Conservation (phyloP, 2,329 filamentous ascomycete species). For the Grosmannia clavigera region DNA sequence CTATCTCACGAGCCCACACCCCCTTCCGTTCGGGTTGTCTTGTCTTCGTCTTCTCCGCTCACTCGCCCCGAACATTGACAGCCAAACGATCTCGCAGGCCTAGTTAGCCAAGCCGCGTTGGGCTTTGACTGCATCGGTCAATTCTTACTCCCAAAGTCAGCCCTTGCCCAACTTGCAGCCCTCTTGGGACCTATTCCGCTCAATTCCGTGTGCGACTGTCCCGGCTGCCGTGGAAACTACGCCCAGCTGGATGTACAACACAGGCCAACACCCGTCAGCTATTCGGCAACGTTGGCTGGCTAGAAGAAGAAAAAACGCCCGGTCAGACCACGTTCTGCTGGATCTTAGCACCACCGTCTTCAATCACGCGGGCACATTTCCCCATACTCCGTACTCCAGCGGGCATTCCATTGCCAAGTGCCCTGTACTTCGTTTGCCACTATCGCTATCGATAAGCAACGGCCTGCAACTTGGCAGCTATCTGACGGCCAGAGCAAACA, state of each 20-base stretch:
- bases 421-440: neutral
- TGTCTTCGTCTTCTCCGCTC: neutral
- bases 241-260: neutral
- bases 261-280: neutral
- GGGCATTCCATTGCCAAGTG: neutral
- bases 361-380: neutral
- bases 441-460: constrained; percentile 2
- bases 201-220: neutral
- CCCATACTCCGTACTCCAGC: neutral
- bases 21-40: neutral
- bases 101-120: neutral
- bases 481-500: neutral
- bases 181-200: neutral
- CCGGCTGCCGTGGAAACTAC: neutral
- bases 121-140: neutral
- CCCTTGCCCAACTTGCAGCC: neutral
- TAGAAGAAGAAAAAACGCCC: neutral
- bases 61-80: neutral
- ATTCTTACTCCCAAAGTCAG: neutral
- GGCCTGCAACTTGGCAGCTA: neutral
- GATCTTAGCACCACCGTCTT: neutral
- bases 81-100: neutral
- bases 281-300: neutral
- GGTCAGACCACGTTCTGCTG: neutral
- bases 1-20: neutral